Evolutionary conservation across 805 yeast species (phyloP).

Genomic region (Wickerhamomyces bovis): DNA sequence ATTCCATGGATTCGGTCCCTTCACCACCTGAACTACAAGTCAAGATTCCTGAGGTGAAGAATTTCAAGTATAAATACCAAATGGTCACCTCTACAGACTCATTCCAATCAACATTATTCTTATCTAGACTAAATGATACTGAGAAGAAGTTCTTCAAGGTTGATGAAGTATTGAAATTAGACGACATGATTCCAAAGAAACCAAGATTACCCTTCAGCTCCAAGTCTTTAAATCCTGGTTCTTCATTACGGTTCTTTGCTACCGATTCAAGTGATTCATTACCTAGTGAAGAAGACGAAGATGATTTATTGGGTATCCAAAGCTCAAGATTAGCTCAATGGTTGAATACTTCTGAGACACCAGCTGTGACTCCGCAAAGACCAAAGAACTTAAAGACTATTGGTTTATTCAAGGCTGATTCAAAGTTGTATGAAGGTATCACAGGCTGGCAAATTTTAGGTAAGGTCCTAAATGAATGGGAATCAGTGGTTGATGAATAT

Average conservation of each 20-base stretch:
- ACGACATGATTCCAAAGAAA: neutral
- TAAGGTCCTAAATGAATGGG: constrained; percentile 48
- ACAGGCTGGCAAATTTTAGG: constrained; percentile 32
- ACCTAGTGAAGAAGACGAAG: neutral
- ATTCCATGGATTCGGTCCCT: constrained; percentile 24
- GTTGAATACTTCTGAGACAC: neutral
- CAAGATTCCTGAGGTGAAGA: constrained; percentile 37
- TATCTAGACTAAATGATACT: constrained; percentile 14
- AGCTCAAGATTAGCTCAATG: constrained; percentile 2
- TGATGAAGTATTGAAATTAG: constrained; percentile 2
- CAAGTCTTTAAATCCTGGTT: neutral
- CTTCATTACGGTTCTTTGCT: neutral
- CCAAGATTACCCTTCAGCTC: constrained; percentile 6
- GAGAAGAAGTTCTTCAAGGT: constrained; percentile 1
- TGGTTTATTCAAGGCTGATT: neutral
- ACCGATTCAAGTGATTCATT: neutral
- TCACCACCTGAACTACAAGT: constrained; percentile 40
- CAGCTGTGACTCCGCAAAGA: neutral
- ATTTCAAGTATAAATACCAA: constrained; percentile 44
- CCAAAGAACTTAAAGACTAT: neutral
- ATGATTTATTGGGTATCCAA: neutral
- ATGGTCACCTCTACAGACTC: constrained; percentile 38
- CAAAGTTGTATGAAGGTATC: neutral
- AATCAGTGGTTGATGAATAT: constrained; percentile 42
- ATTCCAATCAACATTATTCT: constrained; percentile 24